Evolutionary conservation across 2,329 filamentous ascomycete species (phyloP), one percentile per base, ranked within the genome.

Genomic region (Botryotinia globosa): DNA sequence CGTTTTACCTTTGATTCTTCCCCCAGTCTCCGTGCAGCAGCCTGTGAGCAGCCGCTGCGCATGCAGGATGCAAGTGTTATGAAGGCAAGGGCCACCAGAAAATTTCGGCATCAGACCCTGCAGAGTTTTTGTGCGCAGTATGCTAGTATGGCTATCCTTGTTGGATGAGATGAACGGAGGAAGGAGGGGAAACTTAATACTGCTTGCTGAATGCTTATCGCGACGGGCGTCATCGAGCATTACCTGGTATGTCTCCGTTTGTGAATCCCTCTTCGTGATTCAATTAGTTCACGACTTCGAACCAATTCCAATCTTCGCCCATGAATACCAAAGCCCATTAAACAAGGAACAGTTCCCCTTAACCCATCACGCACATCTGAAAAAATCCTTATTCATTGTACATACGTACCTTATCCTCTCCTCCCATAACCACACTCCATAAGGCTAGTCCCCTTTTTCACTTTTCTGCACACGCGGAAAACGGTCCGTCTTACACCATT

Each of bases 401-500:
- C 51, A 54, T 56, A 56, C n/a, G 3, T 56, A 56, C 48, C 25
- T 51, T n/a, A 25, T 56, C 34, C 25, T 45, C 66, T 72, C 20
- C 69, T 45, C 62, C 62, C 42, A 48, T 37, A 63, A 32, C 48
- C 65, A 59, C 42, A 65, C 64, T 45, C 56, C 37, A 72, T 51
- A 56, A 54, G 29, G 34, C 65, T 68, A 56, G 18, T n/a, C 39
- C 62, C 42, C 42, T 39, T 51, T 34, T 32, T 37, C 64, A 59
- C 44, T 10, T 22, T 63, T 69, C 65, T 72, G 71, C 71, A 72
- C 71, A 72, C 66, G 71, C 71, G 71, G 71, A 70, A 72, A 72
- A 72, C 71, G 71, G 71, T 72, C 71, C 71, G 71, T 72, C 65
- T 70, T 63, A 69, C 70, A 72, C 63, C 70, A 72, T 29, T 18